Percentiles rank a stretch among this genome's conserved stretches.
Evolutionary conservation across 768 basidiomycete species (phyloP).

Genomic region (Lactarius deliciosus): DNA sequence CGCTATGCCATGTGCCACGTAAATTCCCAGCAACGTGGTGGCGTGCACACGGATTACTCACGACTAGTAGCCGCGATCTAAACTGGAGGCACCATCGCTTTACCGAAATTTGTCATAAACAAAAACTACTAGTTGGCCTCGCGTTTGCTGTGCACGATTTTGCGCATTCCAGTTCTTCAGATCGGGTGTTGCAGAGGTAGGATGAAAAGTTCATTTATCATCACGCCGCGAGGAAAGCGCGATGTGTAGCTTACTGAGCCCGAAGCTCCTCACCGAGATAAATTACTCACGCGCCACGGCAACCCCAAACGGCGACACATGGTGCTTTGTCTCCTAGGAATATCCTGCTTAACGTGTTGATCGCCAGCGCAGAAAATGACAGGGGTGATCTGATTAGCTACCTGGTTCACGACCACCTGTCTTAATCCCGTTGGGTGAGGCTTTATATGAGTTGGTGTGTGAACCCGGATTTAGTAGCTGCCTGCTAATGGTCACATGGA

Average conservation of each 20-base stretch:
- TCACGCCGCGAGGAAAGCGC: constrained; percentile 1
- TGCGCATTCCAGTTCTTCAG: not conserved
- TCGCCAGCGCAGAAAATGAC: not conserved
- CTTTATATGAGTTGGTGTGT: not conserved
- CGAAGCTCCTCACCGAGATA: not conserved
- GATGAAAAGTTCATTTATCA: not conserved
- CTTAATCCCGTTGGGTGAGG: not conserved
- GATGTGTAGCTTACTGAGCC: not conserved
- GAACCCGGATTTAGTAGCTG: not conserved
- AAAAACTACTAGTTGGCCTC: not conserved
- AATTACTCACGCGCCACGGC: not conserved
- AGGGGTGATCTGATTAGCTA: not conserved
- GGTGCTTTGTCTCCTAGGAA: not conserved
- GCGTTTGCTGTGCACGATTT: not conserved
- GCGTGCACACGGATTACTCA: not conserved
- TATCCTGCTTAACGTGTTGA: not conserved
- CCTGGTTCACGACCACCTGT: not conserved
- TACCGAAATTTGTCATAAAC: not conserved
- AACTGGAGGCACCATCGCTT: no score
- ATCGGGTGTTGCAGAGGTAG: not conserved
- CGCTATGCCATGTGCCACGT: not conserved
- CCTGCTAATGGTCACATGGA: not conserved
- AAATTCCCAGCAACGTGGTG: not conserved
- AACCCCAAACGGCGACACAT: not conserved
- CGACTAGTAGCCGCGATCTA: not conserved